phyloP scores from a whole-genome alignment of 345 rosid species.

The Ceriops tagal region DNA sequence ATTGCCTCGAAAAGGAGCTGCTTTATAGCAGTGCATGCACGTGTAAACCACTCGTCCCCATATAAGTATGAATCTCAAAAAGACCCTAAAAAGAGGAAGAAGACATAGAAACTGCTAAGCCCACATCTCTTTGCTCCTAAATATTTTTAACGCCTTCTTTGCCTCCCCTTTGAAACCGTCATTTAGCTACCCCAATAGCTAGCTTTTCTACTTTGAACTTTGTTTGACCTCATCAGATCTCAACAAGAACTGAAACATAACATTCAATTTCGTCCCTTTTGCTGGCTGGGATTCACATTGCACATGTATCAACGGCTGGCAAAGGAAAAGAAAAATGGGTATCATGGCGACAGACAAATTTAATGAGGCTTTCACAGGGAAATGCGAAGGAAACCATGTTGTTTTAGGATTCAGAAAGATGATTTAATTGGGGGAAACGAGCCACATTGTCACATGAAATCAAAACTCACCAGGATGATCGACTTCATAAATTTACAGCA shows the following conservation, averaged over 20 bases:
- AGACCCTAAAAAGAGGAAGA: conserved; percentile 21
- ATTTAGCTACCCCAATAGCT: background rate
- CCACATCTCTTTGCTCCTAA: conserved; percentile 44
- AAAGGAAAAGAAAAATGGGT: too few species aligned
- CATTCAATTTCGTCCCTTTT: conserved; percentile 4
- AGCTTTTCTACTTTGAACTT: conserved; percentile 17
- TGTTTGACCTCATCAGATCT: conserved; percentile 29
- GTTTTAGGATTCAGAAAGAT: too few species aligned
- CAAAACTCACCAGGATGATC: conserved; percentile 18
- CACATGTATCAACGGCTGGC: too few species aligned
- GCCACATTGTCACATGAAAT: conserved; percentile 32
- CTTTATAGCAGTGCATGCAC: conserved; percentile 63
- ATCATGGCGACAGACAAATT: too few species aligned
- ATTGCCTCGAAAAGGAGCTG: conserved; percentile 65
- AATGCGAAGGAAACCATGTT: too few species aligned
- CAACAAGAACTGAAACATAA: background rate
- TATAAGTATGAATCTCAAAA: background rate
- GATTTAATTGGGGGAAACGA: too few species aligned
- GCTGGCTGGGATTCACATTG: conserved; percentile 4
- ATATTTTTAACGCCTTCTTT: conserved; percentile 14
- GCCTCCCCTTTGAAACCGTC: conserved; percentile 18
- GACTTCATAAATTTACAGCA: conserved; percentile 23
- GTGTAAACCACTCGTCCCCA: conserved; percentile 48
- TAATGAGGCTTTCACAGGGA: too few species aligned
- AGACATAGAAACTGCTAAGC: conserved; percentile 14